Base-by-base conservation (phyloP, 2,329 filamentous ascomycete species). In the Diaporthe eres region DNA sequence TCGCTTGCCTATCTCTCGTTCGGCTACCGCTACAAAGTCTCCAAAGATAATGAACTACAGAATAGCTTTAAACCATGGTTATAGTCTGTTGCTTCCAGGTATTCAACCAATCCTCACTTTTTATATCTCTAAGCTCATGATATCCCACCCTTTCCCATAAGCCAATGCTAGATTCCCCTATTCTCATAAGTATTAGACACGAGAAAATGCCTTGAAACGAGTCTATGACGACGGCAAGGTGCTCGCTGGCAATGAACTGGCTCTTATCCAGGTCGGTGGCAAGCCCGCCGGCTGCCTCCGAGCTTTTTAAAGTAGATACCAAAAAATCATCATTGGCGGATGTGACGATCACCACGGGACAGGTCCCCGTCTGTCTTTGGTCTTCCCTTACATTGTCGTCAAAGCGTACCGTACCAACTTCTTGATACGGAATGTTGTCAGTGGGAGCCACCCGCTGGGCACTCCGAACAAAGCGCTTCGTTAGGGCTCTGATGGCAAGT, bases 191-290 rank as follows among this genome's bases (percentile, higher is more conserved):
- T 55, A 17, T 19, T 55, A 55, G n/a, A 55, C 51, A 55, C n/a
- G 51, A 55, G 25, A 55, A 28, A 4, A 55, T 31, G 17, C 51
- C 31, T 6, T n/a, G 51, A 3, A 5, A 5, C 4, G 51, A 55
- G 51, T 55, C 51, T 55, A 55, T 55, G n/a, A 55, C 25, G 51
- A 55, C 51, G 25, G 51, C 51, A n/a, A 55, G 10, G 51, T 55
- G 51, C n/a, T 55, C 25, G 25, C 31, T 12, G 25, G 25, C 25
- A 15, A 31, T 31, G 51, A 55, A 55, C 13, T 55, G 25, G 25
- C 51, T 31, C 22, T 10, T 17, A 31, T 55, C 51, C 25, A 55
- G 25, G 5, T 55, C 25, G 17, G 28, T 55, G 3, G 31, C 25
- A 25, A 10, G 25, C 12, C 51, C n/a, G 25, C 51, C 25, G 25